Evolutionary conservation across 345 rosid genomes (phyloP).

Genomic region (Salix caprea): DNA sequence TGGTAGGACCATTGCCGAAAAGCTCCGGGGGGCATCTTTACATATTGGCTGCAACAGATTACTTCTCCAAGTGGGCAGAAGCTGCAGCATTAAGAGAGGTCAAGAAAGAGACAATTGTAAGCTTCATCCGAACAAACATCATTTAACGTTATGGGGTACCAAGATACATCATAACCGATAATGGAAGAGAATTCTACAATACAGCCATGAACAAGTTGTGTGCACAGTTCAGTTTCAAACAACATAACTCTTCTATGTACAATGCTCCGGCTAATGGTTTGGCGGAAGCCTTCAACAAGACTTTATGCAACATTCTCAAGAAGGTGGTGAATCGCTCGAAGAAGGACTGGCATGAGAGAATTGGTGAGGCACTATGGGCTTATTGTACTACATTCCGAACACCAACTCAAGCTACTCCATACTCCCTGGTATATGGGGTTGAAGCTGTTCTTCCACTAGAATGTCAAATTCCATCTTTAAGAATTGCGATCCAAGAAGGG

Average conservation of each 20-base stretch:
- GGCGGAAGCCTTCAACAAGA: too few relatives aligned
- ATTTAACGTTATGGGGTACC: neutral
- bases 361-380: neutral
- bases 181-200: neutral
- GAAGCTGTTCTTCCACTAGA: neutral
- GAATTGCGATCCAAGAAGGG: neutral
- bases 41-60: neutral
- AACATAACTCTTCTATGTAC: neutral
- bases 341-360: neutral
- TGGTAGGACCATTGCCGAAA: too few relatives aligned
- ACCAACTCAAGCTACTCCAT: neutral
- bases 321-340: too few relatives aligned
- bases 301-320: too few relatives aligned
- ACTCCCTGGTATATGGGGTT: neutral
- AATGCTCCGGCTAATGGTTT: too few relatives aligned
- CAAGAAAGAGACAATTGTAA: too few relatives aligned
- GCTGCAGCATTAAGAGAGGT: neutral
- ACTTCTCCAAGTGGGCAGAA: neutral
- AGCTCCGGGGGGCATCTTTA: neutral
- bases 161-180: neutral
- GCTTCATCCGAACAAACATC: neutral
- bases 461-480: neutral
- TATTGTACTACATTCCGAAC: neutral
- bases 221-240: neutral
- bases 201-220: neutral